Evolutionary conservation across 441 rosid species (phyloP), one percentile per base, ranked within the genome.

Genomic region (Hypseocharis bilobata): DNA sequence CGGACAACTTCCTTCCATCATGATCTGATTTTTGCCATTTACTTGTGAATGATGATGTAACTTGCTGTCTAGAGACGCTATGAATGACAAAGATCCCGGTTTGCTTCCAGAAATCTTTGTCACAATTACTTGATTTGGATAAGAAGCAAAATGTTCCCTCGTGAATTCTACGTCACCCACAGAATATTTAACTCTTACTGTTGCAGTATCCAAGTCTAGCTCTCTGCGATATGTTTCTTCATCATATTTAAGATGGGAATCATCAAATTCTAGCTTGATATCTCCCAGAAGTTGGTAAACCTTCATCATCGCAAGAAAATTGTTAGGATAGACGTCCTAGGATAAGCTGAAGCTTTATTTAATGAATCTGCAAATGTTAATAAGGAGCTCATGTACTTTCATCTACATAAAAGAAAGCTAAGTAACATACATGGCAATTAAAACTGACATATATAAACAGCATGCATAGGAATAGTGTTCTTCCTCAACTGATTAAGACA

Each of bases 261-360:
- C 49, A 54, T 66, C 75, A 29, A 72, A 65, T 19, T 72, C 75
- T 3, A 72, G 66, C 60, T 61, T 66, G 61, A 72, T 54, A 44
- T 66, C 75, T 6, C 75, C 75, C 4, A 72, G 71, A 42, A 72
- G 63, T 36, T 72, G 75, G 66, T 66, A 72, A 51, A 63, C 71
- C 75, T 72, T 44, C 67, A 72, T 52, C 47, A 44, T 23, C 40
- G 17, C 30, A 29, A 55, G n/a, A 70, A 70, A 57, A 56, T 1
- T 28, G 23, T 22, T 20, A 52, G 23, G 29, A 23, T 8, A 20
- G 28, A 52, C 58, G 22, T 52, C 28, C 57, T 10, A 4, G n/a
- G 4, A 22, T 52, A 52, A 25, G 1, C 3, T 0, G 14, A 11
- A 38, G n/a, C 13, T 38, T 38, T 38, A 38, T 38, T n/a, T 38